Percentiles rank a stretch among this genome's conserved stretches.
These are phyloP conservation scores for Mucor plumbeus DNA, from an alignment of 371 early-diverging fungal genomes.

Conservation along the genomic window DNA sequence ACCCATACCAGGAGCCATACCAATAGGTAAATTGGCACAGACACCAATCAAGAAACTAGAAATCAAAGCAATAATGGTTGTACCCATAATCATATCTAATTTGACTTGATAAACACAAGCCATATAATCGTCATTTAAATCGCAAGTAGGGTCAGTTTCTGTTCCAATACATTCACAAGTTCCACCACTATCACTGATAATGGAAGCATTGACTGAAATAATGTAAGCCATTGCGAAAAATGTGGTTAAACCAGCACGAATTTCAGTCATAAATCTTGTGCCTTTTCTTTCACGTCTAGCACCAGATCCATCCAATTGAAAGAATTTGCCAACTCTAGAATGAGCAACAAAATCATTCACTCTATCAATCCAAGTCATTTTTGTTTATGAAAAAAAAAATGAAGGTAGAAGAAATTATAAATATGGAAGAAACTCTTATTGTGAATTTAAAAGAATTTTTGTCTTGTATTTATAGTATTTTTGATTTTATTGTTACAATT, in stretches of 20 bases:
- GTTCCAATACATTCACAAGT: slow-evolving; percentile 67
- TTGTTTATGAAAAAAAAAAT: neutral
- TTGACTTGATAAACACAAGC: slow-evolving; percentile 66
- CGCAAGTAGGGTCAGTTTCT: slow-evolving; percentile 51
- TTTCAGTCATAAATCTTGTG: slow-evolving; percentile 69
- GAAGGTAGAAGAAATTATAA: slow-evolving; percentile 1
- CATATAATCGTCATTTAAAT: slow-evolving; percentile 57
- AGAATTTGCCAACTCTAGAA: slow-evolving; percentile 62
- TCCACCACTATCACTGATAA: slow-evolving; percentile 79
- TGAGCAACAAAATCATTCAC: slow-evolving; percentile 61
- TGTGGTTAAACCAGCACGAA: slow-evolving; percentile 69
- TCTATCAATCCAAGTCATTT: slow-evolving; percentile 41
- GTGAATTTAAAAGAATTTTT: neutral
- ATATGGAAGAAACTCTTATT: neutral
- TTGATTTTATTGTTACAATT: neutral
- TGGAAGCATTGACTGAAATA: slow-evolving; percentile 73
- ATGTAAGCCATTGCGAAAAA: slow-evolving; percentile 47
- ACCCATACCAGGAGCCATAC: slow-evolving; percentile 82
- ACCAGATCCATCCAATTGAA: slow-evolving; percentile 69
- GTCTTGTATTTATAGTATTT: slow-evolving; percentile 1
- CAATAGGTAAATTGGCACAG: slow-evolving; percentile 78
- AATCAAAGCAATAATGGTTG: slow-evolving; percentile 70
- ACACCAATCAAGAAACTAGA: slow-evolving; percentile 71
- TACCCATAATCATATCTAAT: slow-evolving; percentile 75
- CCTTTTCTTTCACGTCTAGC: slow-evolving; percentile 57